Evolutionary conservation across 345 rosid species (phyloP), one percentile per base, ranked within the genome.

Genomic region (Eucalyptus polyanthemos): DNA sequence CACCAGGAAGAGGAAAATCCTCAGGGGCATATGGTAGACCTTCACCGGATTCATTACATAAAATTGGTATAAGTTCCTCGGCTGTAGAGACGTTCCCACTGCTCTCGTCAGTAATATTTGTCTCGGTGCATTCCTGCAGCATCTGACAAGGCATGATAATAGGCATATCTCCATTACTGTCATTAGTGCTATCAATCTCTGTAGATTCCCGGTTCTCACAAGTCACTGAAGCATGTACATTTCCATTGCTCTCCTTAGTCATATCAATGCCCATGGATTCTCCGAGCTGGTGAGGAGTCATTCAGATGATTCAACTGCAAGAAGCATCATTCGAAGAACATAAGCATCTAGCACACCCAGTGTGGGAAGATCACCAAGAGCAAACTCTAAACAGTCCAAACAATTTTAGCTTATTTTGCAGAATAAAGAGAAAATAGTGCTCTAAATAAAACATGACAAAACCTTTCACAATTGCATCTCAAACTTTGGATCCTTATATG

Each of bases 1-100:
- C 99, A 24, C 99, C 99, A 2, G 96, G 93, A 83, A 94, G 94
- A 4, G 99, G 99, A 88, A 94, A 96, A 92, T 97, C 90, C 3
- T 90, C 90, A 56, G 99, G 99, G 19, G 99, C 99, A 94, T 92
- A 97, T 12, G 99, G 98, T 87, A 96, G 93, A 87, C 98, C 99
- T 90, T 94, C 94, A 60, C 99, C 99, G 4, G 44, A 56, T 85
- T 91, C 90, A 19, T 85, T 89, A 13, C 93, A 94, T 1, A 92
- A 92, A 87, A 97, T 93, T 37, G 95, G 94, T 11, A 89, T 87
- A n/a, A 91, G 90, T 90, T 93, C 95, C 86, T 90, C 58, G 5
- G 29, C 88, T 12, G 69, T 86, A 4, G 89, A 89, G 89, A 89
- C 87, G 8, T 67, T 91, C 34, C 90, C 93, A 88, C 90, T 90